Evolutionary conservation across 352 stramenopile species (phyloP).

Genomic region (Thraustotheca clavata): DNA sequence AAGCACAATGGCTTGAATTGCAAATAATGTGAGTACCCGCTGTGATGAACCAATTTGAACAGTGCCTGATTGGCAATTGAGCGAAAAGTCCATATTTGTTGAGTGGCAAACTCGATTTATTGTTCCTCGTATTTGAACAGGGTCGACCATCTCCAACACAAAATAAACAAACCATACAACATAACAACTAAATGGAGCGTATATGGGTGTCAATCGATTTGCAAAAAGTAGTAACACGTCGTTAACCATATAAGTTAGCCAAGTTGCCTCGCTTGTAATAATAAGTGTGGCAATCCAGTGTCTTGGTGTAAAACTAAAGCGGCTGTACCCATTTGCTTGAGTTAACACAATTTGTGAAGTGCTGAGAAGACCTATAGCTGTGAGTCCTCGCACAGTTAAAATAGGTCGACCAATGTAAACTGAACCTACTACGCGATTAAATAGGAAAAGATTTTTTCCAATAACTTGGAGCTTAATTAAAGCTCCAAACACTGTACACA

Average conservation of each 20-base stretch:
- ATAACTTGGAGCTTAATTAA: background rate
- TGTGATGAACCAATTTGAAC: background rate
- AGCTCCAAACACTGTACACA: background rate
- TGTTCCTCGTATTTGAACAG: background rate
- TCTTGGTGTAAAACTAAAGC: background rate
- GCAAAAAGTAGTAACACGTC: background rate
- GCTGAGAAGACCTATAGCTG: conserved; percentile 1
- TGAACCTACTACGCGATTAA: conserved; percentile 8
- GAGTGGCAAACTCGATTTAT: background rate
- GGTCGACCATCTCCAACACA: background rate
- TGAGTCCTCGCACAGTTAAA: background rate
- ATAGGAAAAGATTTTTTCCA: background rate
- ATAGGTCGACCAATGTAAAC: conserved; percentile 8
- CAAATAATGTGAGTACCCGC: background rate
- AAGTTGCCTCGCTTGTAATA: conserved; percentile 7
- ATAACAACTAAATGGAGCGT: background rate
- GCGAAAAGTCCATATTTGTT: background rate
- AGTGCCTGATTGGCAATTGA: background rate
- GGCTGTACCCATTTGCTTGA: background rate
- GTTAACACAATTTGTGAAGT: background rate
- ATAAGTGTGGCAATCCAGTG: background rate
- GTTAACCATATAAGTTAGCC: background rate
- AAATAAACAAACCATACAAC: background rate
- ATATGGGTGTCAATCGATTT: background rate
- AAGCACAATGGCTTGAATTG: background rate